phyloP scores from a whole-genome alignment of 495 filamentous ascomycete species.

The Xylaria castorea region DNA sequence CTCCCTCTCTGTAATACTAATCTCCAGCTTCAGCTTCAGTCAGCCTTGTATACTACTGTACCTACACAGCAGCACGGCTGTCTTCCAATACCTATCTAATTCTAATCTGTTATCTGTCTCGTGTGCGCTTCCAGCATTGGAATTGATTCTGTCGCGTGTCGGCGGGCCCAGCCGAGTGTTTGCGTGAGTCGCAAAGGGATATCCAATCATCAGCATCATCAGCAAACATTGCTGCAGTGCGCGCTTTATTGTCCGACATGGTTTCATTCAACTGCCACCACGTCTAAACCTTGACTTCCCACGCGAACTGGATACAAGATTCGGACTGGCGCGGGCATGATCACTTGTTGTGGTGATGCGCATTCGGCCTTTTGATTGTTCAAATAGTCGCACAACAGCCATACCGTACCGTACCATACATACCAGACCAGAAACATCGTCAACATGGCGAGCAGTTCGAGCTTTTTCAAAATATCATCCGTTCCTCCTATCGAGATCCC shows the following conservation, averaged over 20 bases:
- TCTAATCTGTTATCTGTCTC: neutral
- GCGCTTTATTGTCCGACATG: conserved; percentile 4
- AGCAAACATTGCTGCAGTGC: neutral
- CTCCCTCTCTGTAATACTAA: neutral
- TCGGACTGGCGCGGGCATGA: neutral
- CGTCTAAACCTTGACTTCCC: neutral
- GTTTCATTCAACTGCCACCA: neutral
- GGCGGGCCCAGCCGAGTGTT: neutral
- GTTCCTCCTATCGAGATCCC: conserved; percentile 36
- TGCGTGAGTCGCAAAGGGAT: neutral
- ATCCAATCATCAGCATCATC: neutral
- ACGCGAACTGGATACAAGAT: neutral
- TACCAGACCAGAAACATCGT: neutral
- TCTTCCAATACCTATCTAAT: neutral
- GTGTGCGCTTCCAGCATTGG: neutral
- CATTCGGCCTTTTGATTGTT: neutral
- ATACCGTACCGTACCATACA: neutral
- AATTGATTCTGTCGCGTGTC: conserved; percentile 8
- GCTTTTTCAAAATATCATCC: conserved; percentile 32
- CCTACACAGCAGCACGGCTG: neutral
- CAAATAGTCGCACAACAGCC: neutral
- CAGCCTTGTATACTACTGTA: neutral
- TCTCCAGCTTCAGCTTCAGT: too few relatives aligned
- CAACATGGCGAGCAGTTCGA: conserved; percentile 43
- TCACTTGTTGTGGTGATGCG: neutral